A percentile compares a stretch with the other conserved stretches of the same genome.
phyloP scores from a whole-genome alignment of 352 stramenopile species.

The Phytophthora tubulina region DNA sequence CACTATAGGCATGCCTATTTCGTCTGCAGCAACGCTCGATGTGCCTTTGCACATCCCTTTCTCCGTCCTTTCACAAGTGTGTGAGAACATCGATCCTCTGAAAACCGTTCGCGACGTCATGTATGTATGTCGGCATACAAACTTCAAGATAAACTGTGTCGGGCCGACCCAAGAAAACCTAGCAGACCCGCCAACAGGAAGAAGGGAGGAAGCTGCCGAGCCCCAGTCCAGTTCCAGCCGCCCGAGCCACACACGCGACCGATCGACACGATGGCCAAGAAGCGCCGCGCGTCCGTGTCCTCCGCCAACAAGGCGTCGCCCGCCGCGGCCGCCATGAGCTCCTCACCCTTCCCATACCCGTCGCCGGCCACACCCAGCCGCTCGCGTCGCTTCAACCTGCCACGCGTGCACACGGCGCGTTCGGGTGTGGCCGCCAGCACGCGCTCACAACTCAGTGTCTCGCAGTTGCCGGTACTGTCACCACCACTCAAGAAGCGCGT shows the following conservation, averaged over 20 bases:
- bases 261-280: conserved; percentile 43
- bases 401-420: conserved; percentile 32
- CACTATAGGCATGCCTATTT: too few species aligned
- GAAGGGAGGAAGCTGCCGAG: conserved; percentile 17
- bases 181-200: conserved; percentile 31
- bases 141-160: conserved; percentile 25
- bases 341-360: conserved; percentile 41
- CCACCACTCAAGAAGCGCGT: conserved; percentile 65
- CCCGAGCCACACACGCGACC: conserved; percentile 11
- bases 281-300: conserved; percentile 39
- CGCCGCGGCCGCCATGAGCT: conserved; percentile 33
- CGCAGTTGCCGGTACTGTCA: conserved; percentile 48
- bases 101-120: too few species aligned
- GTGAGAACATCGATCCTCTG: neutral
- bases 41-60: neutral
- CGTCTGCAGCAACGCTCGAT: too few species aligned
- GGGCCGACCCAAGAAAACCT: conserved; percentile 20
- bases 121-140: conserved; percentile 31
- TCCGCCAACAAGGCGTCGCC: conserved; percentile 31
- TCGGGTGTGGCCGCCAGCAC: conserved; percentile 46
- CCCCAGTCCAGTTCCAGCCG: conserved; percentile 36
- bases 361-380: conserved; percentile 30
- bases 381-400: conserved; percentile 24
- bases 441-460: conserved; percentile 36
- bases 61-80: conserved; percentile 13